A percentile compares a stretch with the other conserved stretches of the same genome.
phyloP scores from a whole-genome alignment of 2,329 filamentous ascomycete species.

The Cercospora berteroae region DNA sequence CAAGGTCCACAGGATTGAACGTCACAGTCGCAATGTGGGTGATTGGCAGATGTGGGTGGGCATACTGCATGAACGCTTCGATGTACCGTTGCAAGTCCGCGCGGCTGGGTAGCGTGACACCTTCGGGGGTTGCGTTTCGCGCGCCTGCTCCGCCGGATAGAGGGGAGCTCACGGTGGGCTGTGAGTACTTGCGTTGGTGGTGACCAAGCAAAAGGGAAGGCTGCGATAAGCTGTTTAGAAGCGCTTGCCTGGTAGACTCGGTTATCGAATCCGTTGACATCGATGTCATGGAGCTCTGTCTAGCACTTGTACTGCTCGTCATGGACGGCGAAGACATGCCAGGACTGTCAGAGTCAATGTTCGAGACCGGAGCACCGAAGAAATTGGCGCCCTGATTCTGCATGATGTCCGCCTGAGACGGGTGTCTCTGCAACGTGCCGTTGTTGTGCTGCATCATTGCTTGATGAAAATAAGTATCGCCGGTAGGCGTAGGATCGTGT shows the following conservation, averaged over 20 bases:
- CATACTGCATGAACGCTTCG: slow-evolving; percentile 83
- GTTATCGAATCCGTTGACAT: slow-evolving; percentile 65
- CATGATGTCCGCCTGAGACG: slow-evolving; percentile 24
- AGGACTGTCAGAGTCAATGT: slow-evolving; percentile 66
- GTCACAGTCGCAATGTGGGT: slow-evolving; percentile 87
- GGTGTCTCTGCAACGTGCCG: slow-evolving; percentile 22
- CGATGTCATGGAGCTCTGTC: slow-evolving; percentile 60
- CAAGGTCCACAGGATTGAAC: slow-evolving; percentile 74
- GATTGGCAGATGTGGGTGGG: slow-evolving; percentile 94
- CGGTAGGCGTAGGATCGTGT: slow-evolving; percentile 64
- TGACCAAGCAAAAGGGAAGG: slow-evolving; percentile 53
- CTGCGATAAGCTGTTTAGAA: slow-evolving; percentile 61
- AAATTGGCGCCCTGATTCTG: slow-evolving; percentile 51
- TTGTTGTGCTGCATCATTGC: slow-evolving; percentile 55
- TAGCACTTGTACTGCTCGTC: slow-evolving; percentile 57
- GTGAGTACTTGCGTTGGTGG: slow-evolving; percentile 58
- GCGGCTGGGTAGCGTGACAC: slow-evolving; percentile 68
- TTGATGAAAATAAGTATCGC: slow-evolving; percentile 74
- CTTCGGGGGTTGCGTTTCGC: slow-evolving; percentile 36
- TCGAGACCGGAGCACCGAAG: slow-evolving; percentile 61
- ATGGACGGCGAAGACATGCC: slow-evolving; percentile 65
- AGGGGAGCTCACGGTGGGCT: slow-evolving; percentile 56
- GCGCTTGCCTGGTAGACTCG: slow-evolving; percentile 62
- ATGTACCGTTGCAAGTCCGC: slow-evolving; percentile 87
- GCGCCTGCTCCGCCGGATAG: slow-evolving; percentile 41